A percentile compares a stretch with the other conserved stretches of the same genome.
These are phyloP conservation scores for Musa schizocarpa DNA, from an alignment of 176 grass and related monocot genomes.

Conservation along the genomic window DNA sequence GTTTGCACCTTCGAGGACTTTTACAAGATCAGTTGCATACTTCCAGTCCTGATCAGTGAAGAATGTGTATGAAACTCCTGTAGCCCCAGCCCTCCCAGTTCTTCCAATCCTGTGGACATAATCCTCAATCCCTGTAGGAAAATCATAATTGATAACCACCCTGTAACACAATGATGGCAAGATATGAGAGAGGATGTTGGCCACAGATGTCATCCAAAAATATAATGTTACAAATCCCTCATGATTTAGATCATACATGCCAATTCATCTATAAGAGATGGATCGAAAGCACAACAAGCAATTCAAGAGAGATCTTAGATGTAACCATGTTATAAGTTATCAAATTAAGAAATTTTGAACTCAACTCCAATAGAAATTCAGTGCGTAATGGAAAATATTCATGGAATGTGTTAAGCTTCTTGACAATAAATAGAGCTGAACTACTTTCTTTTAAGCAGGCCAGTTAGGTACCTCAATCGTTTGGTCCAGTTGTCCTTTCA, in stretches of 20 bases:
- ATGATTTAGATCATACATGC: background rate
- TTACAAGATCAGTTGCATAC: slow-evolving; percentile 78
- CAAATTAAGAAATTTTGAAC: background rate
- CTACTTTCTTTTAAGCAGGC: too few relatives aligned
- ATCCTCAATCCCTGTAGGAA: slow-evolving; percentile 85
- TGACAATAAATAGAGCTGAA: too few relatives aligned
- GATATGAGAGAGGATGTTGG: background rate
- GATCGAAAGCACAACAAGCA: too few relatives aligned
- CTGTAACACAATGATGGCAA: slow-evolving; percentile 31
- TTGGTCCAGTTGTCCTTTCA: too few relatives aligned
- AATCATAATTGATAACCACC: slow-evolving; percentile 96
- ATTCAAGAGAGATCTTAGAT: background rate
- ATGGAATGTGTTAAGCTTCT: too few relatives aligned
- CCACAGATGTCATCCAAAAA: background rate
- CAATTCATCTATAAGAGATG: background rate
- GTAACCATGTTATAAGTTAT: background rate
- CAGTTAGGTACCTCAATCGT: too few relatives aligned
- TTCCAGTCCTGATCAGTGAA: slow-evolving; percentile 91
- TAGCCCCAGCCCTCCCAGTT: slow-evolving; percentile 89
- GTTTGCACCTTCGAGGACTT: slow-evolving; percentile 86
- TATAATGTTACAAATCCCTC: background rate
- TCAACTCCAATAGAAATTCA: too few relatives aligned
- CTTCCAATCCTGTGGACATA: slow-evolving; percentile 95
- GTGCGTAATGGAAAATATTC: too few relatives aligned
- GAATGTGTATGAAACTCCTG: slow-evolving; percentile 78